A percentile compares a stretch with the other conserved stretches of the same genome.
Conservation (phyloP, 2,329 filamentous ascomycete species). For the Plectosphaerella cucumerina region DNA sequence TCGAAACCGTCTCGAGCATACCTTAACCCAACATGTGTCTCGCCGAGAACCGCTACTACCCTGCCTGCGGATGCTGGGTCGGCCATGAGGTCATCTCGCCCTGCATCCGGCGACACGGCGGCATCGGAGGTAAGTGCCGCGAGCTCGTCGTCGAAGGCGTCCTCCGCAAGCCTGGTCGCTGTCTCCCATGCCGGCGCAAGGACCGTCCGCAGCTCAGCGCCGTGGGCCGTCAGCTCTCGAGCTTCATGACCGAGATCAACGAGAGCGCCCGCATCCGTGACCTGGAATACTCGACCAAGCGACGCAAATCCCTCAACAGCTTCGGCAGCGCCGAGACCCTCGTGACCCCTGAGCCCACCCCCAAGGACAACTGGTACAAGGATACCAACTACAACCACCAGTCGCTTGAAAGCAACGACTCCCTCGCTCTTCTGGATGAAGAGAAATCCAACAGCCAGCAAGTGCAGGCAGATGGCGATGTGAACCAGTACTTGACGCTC, state of each 20-base stretch:
- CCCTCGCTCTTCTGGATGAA: too few relatives aligned
- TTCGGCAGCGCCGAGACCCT: too few relatives aligned
- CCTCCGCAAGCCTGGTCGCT: constrained; percentile 5
- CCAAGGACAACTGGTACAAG: too few relatives aligned
- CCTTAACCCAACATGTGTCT: constrained; percentile 5
- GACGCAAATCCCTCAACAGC: too few relatives aligned
- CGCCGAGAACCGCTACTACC: constrained; percentile 10
- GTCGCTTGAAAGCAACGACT: too few relatives aligned
- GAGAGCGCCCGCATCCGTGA: too few relatives aligned
- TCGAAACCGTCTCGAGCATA: not conserved
- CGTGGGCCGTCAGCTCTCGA: not conserved
- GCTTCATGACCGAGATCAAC: not conserved
- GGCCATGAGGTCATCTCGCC: constrained; percentile 5
- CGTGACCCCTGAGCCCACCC: too few relatives aligned
- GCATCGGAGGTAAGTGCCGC: constrained; percentile 1
- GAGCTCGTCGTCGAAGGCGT: constrained; percentile 6
- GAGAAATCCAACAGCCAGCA: too few relatives aligned
- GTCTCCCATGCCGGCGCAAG: constrained; percentile 4
- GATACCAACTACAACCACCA: too few relatives aligned
- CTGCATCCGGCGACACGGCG: constrained; percentile 1
- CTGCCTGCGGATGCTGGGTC: constrained; percentile 9
- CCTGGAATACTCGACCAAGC: too few relatives aligned
- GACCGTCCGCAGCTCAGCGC: not conserved
- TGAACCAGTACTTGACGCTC: too few relatives aligned
- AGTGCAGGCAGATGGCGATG: too few relatives aligned